phyloP scores from a whole-genome alignment of 2,329 filamentous ascomycete species.

The Hysterium pulicare region DNA sequence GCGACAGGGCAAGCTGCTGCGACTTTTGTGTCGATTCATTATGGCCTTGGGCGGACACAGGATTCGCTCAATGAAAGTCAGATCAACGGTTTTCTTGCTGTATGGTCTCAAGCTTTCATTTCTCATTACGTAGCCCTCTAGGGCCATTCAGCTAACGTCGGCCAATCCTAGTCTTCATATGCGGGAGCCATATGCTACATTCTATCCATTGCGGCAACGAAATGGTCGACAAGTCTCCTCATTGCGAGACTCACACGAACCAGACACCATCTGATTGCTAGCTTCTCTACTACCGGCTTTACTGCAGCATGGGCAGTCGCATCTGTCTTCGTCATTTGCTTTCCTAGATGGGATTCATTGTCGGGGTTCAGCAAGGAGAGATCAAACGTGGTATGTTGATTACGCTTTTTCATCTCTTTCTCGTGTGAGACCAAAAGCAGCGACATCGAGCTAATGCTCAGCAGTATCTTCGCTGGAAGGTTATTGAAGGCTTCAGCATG shows the following conservation, averaged over 20 bases:
- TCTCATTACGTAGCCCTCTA: neutral
- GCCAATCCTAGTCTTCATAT: neutral
- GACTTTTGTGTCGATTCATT: neutral
- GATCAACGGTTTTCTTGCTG: neutral
- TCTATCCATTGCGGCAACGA: slow-evolving; percentile 1
- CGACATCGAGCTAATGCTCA: neutral
- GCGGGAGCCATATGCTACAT: neutral
- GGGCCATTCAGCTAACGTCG: neutral
- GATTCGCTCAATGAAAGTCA: neutral
- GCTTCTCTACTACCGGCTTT: neutral
- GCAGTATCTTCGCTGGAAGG: neutral
- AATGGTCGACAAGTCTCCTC: slow-evolving; percentile 2
- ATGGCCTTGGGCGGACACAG: neutral
- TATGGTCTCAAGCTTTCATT: neutral
- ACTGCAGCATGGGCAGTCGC: neutral
- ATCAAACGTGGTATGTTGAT: neutral
- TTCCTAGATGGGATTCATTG: neutral
- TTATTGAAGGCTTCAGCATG: slow-evolving; percentile 3
- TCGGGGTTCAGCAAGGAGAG: neutral
- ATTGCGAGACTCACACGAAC: slow-evolving; percentile 3
- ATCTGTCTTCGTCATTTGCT: neutral
- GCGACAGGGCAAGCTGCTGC: neutral
- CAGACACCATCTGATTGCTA: neutral
- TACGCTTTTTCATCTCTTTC: neutral
- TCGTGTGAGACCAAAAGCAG: neutral